A percentile compares a stretch with the other conserved stretches of the same genome.
Evolutionary conservation across 2,329 filamentous ascomycete genomes (phyloP).

Genomic region (Xylaria sp.): DNA sequence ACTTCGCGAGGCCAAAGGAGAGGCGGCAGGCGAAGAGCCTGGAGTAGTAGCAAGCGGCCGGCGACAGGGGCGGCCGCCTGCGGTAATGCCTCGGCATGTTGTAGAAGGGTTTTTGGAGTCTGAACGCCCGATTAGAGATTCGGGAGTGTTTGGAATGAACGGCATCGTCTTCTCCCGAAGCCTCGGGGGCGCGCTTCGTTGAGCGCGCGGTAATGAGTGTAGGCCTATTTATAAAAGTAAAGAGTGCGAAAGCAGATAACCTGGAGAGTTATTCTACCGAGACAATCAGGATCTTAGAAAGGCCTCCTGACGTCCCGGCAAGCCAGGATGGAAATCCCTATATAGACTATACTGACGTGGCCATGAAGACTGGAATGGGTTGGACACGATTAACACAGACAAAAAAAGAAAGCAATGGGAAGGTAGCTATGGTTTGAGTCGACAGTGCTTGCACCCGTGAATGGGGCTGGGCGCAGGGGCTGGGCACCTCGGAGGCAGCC

Average conservation of each 20-base stretch:
- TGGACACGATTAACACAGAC: conserved; percentile 31
- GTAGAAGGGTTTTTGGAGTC: conserved; percentile 86
- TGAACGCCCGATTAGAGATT: conserved; percentile 79
- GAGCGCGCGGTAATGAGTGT: not conserved
- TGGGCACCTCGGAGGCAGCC: conserved; percentile 24
- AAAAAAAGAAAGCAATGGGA: conserved; percentile 18
- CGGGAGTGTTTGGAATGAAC: conserved; percentile 78
- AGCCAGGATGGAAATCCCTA: conserved; percentile 18
- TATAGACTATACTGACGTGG: conserved; percentile 24
- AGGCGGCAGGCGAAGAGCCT: conserved; percentile 47
- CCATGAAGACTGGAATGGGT: conserved; percentile 26
- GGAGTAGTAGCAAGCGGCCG: conserved; percentile 69
- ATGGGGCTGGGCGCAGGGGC: conserved; percentile 30
- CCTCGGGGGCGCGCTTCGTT: not conserved
- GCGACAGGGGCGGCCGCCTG: conserved; percentile 84
- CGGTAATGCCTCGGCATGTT: conserved; percentile 90
- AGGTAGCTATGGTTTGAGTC: conserved; percentile 11
- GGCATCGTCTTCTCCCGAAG: conserved; percentile 61
- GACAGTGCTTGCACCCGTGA: conserved; percentile 21
- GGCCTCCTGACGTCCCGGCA: conserved; percentile 16
- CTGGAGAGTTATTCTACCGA: not conserved
- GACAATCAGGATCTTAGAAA: conserved; percentile 3
- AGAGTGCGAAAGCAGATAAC: not conserved
- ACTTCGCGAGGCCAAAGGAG: conserved; percentile 43
- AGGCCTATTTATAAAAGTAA: not conserved